Percentiles rank a stretch among this genome's conserved stretches.
These are phyloP conservation scores for Botryosphaeria agaves DNA, from an alignment of 2,329 filamentous ascomycete genomes.

Conservation along the genomic window DNA sequence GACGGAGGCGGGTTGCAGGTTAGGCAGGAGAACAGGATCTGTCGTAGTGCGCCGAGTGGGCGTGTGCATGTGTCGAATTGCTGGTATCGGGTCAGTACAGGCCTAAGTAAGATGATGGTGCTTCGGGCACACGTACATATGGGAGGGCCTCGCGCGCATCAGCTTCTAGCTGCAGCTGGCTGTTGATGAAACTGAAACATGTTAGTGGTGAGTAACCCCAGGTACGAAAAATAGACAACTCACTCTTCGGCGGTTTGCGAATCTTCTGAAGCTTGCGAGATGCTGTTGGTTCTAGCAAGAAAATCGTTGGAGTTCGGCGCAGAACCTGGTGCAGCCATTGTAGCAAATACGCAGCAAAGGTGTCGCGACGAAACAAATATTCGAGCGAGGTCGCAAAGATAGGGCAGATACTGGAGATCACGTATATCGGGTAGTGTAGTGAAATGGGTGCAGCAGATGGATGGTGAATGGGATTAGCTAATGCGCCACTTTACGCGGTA, in stretches of 20 bases:
- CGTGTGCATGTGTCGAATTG: constrained; percentile 90
- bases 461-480: no score
- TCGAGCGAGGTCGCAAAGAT: no score
- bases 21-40: constrained; percentile 79
- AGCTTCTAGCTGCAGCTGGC: constrained; percentile 78
- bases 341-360: no score
- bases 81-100: constrained; percentile 25
- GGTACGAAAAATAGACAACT: no score
- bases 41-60: constrained; percentile 71
- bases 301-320: no score
- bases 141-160: constrained; percentile 90
- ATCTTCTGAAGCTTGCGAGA: constrained; percentile 28
- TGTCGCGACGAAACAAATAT: no score
- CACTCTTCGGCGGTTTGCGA: constrained; percentile 37
- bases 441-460: no score
- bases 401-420: no score
- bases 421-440: no score
- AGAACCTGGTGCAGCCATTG: no score
- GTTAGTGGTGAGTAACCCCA: constrained; percentile 1
- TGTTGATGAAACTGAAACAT: constrained; percentile 56
- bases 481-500: no score
- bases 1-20: constrained; percentile 76
- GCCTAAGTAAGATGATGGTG: neutral
- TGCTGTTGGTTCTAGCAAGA: constrained; percentile 16
- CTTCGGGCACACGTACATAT: constrained; percentile 42